These are phyloP conservation scores for Crithidia bombi DNA, from an alignment of 208 protist genomes.

Conservation along the genomic window DNA sequence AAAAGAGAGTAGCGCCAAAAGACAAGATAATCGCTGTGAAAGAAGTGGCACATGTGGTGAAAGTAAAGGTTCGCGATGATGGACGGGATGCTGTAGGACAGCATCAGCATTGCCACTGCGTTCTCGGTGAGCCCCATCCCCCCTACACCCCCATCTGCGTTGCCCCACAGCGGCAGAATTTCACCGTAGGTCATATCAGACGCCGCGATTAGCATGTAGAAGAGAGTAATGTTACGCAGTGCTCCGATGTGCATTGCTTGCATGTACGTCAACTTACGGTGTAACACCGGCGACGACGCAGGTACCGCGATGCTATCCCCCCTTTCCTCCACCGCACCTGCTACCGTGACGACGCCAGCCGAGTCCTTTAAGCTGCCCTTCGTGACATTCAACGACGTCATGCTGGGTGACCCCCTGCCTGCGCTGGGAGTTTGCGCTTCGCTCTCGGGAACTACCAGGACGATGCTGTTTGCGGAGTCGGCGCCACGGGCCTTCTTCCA, in stretches of 20 bases:
- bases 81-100: slow-evolving; percentile 42
- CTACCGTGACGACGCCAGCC: not conserved
- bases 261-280: slow-evolving; percentile 38
- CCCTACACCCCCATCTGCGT: slow-evolving; percentile 37
- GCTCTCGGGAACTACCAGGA: not conserved
- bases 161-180: slow-evolving; percentile 67
- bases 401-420: too few species aligned
- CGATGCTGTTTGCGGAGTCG: not conserved
- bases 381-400: too few species aligned
- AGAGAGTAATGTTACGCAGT: slow-evolving; percentile 47
- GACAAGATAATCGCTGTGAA: slow-evolving; percentile 31
- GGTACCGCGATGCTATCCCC: not conserved
- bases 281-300: not conserved
- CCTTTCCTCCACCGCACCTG: not conserved
- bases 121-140: slow-evolving; percentile 46
- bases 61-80: slow-evolving; percentile 62
- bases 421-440: too few species aligned
- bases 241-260: slow-evolving; percentile 38
- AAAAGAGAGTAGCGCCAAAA: slow-evolving; percentile 12
- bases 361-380: not conserved
- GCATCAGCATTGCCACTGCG: slow-evolving; percentile 46
- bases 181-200: slow-evolving; percentile 65
- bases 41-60: slow-evolving; percentile 24
- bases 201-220: slow-evolving; percentile 56
- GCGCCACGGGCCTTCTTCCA: not conserved